Conservation (phyloP, 106 monocot species). For the Cymbidium sinense region DNA sequence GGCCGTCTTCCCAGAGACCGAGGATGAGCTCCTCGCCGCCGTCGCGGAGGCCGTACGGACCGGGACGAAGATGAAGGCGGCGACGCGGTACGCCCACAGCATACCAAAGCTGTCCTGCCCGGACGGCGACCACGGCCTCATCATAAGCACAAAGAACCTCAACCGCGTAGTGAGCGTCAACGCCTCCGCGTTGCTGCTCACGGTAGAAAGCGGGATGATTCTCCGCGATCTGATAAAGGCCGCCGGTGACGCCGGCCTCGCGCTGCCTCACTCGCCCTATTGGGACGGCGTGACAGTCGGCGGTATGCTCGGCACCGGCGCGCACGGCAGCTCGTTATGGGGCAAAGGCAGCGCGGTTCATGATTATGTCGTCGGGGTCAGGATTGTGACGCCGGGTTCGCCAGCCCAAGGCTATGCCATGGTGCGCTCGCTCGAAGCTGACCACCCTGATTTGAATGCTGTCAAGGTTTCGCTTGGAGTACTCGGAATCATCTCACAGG, state of each 20-base stretch:
- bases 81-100: conserved; percentile 37
- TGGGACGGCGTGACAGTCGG: conserved; percentile 50
- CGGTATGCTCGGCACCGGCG: conserved; percentile 41
- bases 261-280: conserved; percentile 28
- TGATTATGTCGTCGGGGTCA: conserved; percentile 36
- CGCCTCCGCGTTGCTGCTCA: conserved; percentile 11
- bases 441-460: conserved; percentile 29
- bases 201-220: conserved; percentile 29
- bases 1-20: conserved; percentile 24
- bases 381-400: conserved; percentile 26
- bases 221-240: conserved; percentile 27
- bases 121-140: conserved; percentile 24
- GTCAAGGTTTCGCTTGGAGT: conserved; percentile 51
- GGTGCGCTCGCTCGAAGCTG: conserved; percentile 12
- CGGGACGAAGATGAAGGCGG: conserved; percentile 39
- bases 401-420: conserved; percentile 20
- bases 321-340: conserved; percentile 52
- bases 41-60: conserved; percentile 24
- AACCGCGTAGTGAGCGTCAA: conserved; percentile 22
- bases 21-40: conserved; percentile 25
- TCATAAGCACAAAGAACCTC: conserved; percentile 40
- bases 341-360: conserved; percentile 49
- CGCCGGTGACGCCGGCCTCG: conserved; percentile 29
- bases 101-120: conserved; percentile 59
- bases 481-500: conserved; percentile 48